Evolutionary conservation across 208 protist genomes (phyloP).

Genomic region (Trichomonas vaginalis): DNA sequence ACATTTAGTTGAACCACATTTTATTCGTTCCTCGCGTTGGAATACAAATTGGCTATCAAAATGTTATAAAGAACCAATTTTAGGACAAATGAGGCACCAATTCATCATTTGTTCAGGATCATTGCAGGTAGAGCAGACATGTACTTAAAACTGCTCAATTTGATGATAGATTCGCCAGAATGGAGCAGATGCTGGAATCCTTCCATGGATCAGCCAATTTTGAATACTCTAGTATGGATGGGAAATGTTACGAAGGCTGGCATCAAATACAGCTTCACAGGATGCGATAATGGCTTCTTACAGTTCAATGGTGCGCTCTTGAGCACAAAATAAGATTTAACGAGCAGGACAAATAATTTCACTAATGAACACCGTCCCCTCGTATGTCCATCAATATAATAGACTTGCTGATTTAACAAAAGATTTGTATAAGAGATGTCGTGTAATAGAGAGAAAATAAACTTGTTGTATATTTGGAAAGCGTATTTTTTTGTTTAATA

Average conservation of each 20-base stretch:
- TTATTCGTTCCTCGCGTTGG: neutral
- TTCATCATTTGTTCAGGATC: neutral
- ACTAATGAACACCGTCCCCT: neutral
- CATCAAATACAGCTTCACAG: neutral
- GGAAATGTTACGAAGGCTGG: neutral
- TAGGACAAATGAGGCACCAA: neutral
- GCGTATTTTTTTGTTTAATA: neutral
- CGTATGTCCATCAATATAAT: conserved; percentile 2
- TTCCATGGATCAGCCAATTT: neutral
- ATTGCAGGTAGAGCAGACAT: neutral
- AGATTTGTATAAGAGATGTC: neutral
- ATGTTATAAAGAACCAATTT: neutral
- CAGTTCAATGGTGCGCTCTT: neutral
- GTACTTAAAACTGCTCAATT: neutral
- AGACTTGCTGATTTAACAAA: neutral
- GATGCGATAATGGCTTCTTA: neutral
- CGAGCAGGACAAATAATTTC: neutral
- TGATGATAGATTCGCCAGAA: neutral
- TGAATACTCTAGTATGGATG: neutral
- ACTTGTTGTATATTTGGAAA: neutral
- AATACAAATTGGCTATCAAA: neutral
- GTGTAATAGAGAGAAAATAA: neutral
- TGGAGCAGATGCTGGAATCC: neutral
- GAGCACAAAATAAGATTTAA: neutral
- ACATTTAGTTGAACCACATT: neutral